A percentile compares a stretch with the other conserved stretches of the same genome.
Conservation (phyloP, 176 grass and related monocot genomes). For the Juncus effusus region DNA sequence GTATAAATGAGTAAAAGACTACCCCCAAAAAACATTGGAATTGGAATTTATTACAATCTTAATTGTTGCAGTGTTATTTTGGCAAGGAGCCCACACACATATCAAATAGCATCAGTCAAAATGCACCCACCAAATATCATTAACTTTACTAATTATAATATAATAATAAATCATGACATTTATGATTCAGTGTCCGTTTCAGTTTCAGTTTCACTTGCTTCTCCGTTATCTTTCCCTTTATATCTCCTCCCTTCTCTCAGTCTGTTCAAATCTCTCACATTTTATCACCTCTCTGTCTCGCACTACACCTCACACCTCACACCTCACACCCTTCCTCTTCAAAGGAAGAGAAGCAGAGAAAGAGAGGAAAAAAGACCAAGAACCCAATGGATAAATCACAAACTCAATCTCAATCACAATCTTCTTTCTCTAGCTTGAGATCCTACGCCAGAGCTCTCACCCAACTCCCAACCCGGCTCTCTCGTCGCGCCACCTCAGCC, state of each 20-base stretch:
- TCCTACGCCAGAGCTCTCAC: slow-evolving; percentile 50
- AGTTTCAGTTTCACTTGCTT: too few species aligned
- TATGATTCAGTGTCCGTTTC: neutral
- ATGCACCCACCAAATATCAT: too few species aligned
- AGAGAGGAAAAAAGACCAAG: neutral
- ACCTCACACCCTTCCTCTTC: neutral
- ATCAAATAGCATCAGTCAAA: too few species aligned
- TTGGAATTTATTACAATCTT: too few species aligned
- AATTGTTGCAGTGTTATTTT: too few species aligned
- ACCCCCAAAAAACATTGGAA: too few species aligned
- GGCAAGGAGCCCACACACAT: too few species aligned
- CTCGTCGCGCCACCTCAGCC: slow-evolving; percentile 52
- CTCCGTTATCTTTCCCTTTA: slow-evolving; percentile 23
- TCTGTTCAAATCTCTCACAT: too few species aligned
- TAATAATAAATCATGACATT: too few species aligned
- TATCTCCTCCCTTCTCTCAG: neutral
- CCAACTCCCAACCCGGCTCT: slow-evolving; percentile 57
- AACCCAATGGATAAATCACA: slow-evolving; percentile 1
- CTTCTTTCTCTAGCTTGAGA: slow-evolving; percentile 57
- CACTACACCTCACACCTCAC: slow-evolving; percentile 20
- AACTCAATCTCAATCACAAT: slow-evolving; percentile 11
- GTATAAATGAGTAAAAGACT: too few species aligned
- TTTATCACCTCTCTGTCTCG: neutral
- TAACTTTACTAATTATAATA: too few species aligned
- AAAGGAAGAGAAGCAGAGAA: neutral